Conservation (phyloP, 441 rosid genomes). For the Hura crepitans region DNA sequence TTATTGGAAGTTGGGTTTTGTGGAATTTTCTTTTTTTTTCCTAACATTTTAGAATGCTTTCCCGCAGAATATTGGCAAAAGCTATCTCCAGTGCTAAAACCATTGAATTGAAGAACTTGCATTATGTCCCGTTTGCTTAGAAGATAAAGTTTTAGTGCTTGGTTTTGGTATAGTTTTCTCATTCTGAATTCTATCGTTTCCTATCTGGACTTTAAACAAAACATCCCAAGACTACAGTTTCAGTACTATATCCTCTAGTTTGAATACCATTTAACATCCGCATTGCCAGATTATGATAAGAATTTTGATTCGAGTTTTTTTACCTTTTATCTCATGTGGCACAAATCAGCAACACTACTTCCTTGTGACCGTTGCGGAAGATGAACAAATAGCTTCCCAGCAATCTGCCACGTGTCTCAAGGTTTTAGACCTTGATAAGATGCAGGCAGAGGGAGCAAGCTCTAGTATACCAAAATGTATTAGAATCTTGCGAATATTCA, state of each 20-base stretch:
- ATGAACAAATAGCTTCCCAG: constrained; percentile 71
- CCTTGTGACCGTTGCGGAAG: constrained; percentile 85
- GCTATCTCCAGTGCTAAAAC: too few species aligned
- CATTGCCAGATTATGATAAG: neutral
- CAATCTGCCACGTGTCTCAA: constrained; percentile 83
- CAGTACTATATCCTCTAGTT: neutral
- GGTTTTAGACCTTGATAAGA: constrained; percentile 88
- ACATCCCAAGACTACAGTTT: neutral
- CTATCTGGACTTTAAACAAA: neutral
- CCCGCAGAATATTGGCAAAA: constrained; percentile 1
- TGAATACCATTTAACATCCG: neutral
- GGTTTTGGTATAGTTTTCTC: neutral
- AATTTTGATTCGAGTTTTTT: neutral
- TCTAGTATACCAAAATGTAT: constrained; percentile 66
- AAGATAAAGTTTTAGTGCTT: neutral
- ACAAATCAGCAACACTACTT: constrained; percentile 80
- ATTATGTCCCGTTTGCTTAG: neutral
- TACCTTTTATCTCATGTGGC: constrained; percentile 6
- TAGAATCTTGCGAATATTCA: constrained; percentile 80
- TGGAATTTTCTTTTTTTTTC: neutral
- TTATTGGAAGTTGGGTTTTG: neutral
- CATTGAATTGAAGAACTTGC: neutral
- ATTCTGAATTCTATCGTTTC: neutral
- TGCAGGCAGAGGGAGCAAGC: constrained; percentile 77
- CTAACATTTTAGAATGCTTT: constrained; percentile 5